These are phyloP conservation scores for Saururus chinensis DNA, from an alignment of 164 flowering plant species.

Conservation along the genomic window DNA sequence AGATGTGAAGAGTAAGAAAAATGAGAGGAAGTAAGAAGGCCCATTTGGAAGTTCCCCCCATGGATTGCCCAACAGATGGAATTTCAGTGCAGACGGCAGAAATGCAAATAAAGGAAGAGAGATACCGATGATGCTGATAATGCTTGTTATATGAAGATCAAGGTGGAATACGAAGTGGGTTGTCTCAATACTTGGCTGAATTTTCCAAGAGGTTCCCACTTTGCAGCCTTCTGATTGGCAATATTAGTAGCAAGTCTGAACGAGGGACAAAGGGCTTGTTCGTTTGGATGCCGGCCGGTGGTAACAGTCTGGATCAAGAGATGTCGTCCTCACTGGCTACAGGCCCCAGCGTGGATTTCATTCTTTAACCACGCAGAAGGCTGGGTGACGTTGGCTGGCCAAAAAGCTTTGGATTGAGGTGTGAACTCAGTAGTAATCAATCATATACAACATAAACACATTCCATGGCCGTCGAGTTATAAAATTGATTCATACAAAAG, in stretches of 20 bases:
- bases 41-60: constrained; percentile 22
- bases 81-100: background rate
- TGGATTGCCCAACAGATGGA: no score
- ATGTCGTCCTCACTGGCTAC: background rate
- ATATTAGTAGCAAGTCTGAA: background rate
- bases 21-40: constrained; percentile 18
- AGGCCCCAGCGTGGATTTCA: background rate
- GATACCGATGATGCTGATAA: no score
- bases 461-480: background rate
- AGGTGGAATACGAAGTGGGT: no score
- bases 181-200: background rate
- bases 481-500: background rate
- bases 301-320: background rate
- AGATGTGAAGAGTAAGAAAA: constrained; percentile 13
- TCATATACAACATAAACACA: background rate
- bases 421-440: background rate
- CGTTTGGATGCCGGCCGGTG: background rate
- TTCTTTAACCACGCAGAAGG: no score
- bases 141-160: no score
- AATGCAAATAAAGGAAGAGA: background rate
- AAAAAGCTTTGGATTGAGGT: background rate
- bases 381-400: no score
- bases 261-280: background rate
- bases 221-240: background rate
- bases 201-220: background rate